phyloP scores from a whole-genome alignment of 345 rosid genomes.

The Triadica sebifera region DNA sequence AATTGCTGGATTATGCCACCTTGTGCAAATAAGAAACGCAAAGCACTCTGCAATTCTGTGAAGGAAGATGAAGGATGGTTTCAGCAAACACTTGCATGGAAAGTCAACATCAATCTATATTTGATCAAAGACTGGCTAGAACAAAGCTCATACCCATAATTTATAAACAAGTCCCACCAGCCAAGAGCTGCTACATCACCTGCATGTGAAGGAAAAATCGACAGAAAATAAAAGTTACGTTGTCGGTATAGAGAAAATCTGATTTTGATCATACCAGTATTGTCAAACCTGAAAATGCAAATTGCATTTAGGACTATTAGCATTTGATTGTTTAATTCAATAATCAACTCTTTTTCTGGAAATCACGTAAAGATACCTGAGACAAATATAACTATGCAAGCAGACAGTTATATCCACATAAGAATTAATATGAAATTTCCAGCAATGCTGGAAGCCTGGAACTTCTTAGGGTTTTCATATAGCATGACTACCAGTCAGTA shows the following conservation, averaged over 20 bases:
- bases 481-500: not conserved
- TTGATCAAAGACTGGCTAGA: conserved; percentile 9
- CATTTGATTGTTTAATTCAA: too few species aligned
- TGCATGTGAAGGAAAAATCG: conserved; percentile 27
- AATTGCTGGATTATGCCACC: conserved; percentile 87
- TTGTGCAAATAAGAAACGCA: conserved; percentile 86
- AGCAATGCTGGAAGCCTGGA: not conserved
- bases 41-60: conserved; percentile 90
- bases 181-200: conserved; percentile 84
- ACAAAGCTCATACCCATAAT: conserved; percentile 56
- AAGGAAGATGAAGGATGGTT: conserved; percentile 20
- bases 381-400: not conserved
- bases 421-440: not conserved
- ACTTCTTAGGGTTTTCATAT: not conserved
- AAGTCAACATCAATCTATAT: not conserved
- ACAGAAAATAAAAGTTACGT: not conserved
- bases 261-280: not conserved
- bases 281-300: not conserved
- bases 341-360: too few species aligned
- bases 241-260: not conserved
- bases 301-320: not conserved
- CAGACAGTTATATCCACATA: not conserved
- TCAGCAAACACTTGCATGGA: not conserved
- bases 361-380: not conserved
- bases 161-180: conserved; percentile 96